Conservation (phyloP, 768 basidiomycete species). For the Mycena sanguinolenta region DNA sequence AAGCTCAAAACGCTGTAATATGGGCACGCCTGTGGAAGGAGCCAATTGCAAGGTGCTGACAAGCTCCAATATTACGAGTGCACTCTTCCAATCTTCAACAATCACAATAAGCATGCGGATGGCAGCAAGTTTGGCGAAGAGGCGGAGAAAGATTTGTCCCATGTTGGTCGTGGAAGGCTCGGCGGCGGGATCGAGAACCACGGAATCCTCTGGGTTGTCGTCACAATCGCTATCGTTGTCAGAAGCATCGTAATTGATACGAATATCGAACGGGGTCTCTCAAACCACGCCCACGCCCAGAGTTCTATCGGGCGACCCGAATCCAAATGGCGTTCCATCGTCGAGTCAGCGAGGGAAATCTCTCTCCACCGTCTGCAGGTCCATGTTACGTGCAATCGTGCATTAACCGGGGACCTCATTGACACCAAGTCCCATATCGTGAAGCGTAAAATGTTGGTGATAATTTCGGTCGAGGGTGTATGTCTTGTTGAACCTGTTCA, state of each 20-base stretch:
- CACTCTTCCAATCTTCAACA: slow-evolving; percentile 69
- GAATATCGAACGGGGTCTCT: slow-evolving; percentile 73
- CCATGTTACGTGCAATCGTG: slow-evolving; percentile 68
- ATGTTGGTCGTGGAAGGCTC: slow-evolving; percentile 55
- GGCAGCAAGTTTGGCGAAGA: slow-evolving; percentile 67
- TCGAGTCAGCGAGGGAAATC: slow-evolving; percentile 60
- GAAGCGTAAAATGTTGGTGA: slow-evolving; percentile 73
- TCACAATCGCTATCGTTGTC: slow-evolving; percentile 38
- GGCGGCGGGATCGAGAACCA: slow-evolving; percentile 3
- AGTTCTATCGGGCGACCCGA: slow-evolving; percentile 63
- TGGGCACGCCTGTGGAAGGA: slow-evolving; percentile 50
- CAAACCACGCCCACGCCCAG: slow-evolving; percentile 69
- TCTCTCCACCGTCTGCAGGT: slow-evolving; percentile 70
- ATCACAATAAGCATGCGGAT: slow-evolving; percentile 73
- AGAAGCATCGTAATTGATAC: slow-evolving; percentile 60
- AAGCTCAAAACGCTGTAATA: slow-evolving; percentile 73
- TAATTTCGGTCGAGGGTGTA: slow-evolving; percentile 60
- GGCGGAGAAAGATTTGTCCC: slow-evolving; percentile 58
- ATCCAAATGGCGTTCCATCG: slow-evolving; percentile 79
- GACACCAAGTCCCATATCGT: slow-evolving; percentile 68
- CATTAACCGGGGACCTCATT: slow-evolving; percentile 46
- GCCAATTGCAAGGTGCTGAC: slow-evolving; percentile 57
- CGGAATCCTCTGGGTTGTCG: slow-evolving; percentile 33
- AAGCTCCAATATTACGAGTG: slow-evolving; percentile 63
- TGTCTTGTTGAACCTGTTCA: slow-evolving; percentile 36